Base-by-base conservation (phyloP, 2,329 filamentous ascomycete species). In the Hypoxylon sp. region DNA sequence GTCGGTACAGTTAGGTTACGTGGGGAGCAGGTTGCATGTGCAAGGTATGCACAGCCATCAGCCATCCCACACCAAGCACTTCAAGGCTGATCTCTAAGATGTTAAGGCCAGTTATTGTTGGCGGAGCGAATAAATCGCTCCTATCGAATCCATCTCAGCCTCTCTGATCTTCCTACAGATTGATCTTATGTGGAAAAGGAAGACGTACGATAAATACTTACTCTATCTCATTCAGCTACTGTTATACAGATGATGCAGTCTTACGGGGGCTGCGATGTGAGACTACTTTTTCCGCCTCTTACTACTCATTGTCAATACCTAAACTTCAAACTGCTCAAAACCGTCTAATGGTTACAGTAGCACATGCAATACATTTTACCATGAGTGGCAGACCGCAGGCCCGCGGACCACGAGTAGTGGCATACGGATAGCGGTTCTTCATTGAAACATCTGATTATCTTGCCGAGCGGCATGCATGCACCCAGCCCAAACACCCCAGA, bases 371-470 rank as follows among this genome's bases (percentile, higher is more conserved):
- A 66, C 48, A 35, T 33, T 52, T 22, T 35, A 31, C 39, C 57
- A 37, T 61, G 58, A 66, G 48, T 61, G 63, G 59, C 17, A 51
- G 64, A 37, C 46, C n/a, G 46, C 51, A 60, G 57, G 47, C 42
- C 53, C 26, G 35, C 53, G 52, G 52, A 61, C 50, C 54, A 54
- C 50, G 31, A 48, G 26, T 59, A 55, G 35, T 57, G 51, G 63
- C 60, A 67, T 69, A 59, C 50, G 59, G 57, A 60, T 62, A 67
- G 62, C 53, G 55, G 58, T 65, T 65, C 63, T 60, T 62, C 22
- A 47, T 59, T 29, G 55, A 61, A 33, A 54, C 66, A 71, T 71
- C 69, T 71, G 66, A 67, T 71, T 67, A 67, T 71, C 66, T 69
- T 71, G 69, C 69, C 66, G 69, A 69, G 60, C 39, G 26, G 48